Base-by-base conservation (phyloP, 225 moss, liverwort and hornwort genomes). In the Physcomitrium patens region DNA sequence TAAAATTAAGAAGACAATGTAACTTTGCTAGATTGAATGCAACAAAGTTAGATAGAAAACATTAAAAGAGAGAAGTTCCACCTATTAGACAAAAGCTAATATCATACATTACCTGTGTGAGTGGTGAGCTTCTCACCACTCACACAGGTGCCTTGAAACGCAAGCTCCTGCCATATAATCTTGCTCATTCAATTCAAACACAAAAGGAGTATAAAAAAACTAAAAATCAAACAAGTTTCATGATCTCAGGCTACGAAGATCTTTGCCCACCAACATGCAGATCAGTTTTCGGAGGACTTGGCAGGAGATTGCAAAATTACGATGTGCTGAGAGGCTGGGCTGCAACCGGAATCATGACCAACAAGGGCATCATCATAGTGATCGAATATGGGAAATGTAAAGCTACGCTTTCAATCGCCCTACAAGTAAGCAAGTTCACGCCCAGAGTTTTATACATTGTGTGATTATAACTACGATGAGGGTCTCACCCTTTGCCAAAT, bases 391-490 rank as follows among this genome's bases (percentile, higher is more conserved):
- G 88, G 88, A 47, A 88, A 86, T 57, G 58, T 88, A 18, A n/a
- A 88, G 91, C 8, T 91, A 88, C 68, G 78, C 88, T 23, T 91
- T 91, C 70, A 88, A 91, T 54, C 78, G 79, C 23, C 78, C 84
- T 0, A 80, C 85, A 8, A 86, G 88, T 78, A 79, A 77, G 28
- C 72, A 73, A 73, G 80, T 91, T 9, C 91, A 81, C 68, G 76
- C 82, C n/a, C 76, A 62, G 65, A 73, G 1, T 91, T 91, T 22
- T 86, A 88, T 48, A 72, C 55, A 26, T 91, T 84, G 28, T 86
- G 88, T 56, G 91, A 91, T 15, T 88, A 91, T 42, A 91, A 88
- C 87, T 42, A 82, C 80, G 0, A 82, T 91, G 84, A 88, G 91
- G 91, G 80, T 81, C 7, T 68, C 73, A 1, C 82, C 88, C 47